Conservation (phyloP, 2,329 filamentous ascomycete genomes). For the Diplodia seriata region DNA sequence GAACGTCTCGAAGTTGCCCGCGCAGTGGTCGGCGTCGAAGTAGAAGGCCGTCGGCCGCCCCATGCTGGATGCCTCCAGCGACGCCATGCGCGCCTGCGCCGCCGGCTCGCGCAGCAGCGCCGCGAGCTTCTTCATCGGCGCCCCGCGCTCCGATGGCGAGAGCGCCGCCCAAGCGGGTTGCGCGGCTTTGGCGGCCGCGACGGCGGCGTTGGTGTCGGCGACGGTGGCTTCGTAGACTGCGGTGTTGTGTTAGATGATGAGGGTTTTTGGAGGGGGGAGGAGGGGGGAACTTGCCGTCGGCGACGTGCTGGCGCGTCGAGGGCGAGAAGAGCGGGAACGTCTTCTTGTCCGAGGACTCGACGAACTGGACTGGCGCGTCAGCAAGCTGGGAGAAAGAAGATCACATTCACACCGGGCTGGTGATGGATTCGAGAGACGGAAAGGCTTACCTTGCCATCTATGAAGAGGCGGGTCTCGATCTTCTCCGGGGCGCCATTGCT, state of each 20-base stretch:
- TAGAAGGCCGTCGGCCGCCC: slow-evolving; percentile 38
- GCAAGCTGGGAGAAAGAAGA: no score
- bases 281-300: slow-evolving; percentile 37
- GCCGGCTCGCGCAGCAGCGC: slow-evolving; percentile 34
- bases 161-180: slow-evolving; percentile 46
- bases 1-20: slow-evolving; percentile 48
- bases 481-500: background rate
- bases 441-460: slow-evolving; percentile 18
- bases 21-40: slow-evolving; percentile 49
- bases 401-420: no score
- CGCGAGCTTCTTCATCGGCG: slow-evolving; percentile 55
- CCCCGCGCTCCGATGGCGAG: slow-evolving; percentile 47
- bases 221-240: slow-evolving; percentile 35
- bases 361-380: slow-evolving; percentile 38
- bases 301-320: slow-evolving; percentile 40
- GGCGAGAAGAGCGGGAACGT: slow-evolving; percentile 42
- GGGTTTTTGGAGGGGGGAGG: background rate
- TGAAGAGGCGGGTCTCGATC: slow-evolving; percentile 30
- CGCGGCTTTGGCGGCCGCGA: slow-evolving; percentile 40
- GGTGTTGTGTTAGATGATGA: no score
- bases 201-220: slow-evolving; percentile 40
- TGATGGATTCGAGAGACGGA: no score
- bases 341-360: slow-evolving; percentile 40
- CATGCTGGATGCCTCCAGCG: slow-evolving; percentile 34
- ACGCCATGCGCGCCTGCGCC: slow-evolving; percentile 31